Base-by-base conservation (phyloP, 495 filamentous ascomycete genomes). In the Cercophora sp. region DNA sequence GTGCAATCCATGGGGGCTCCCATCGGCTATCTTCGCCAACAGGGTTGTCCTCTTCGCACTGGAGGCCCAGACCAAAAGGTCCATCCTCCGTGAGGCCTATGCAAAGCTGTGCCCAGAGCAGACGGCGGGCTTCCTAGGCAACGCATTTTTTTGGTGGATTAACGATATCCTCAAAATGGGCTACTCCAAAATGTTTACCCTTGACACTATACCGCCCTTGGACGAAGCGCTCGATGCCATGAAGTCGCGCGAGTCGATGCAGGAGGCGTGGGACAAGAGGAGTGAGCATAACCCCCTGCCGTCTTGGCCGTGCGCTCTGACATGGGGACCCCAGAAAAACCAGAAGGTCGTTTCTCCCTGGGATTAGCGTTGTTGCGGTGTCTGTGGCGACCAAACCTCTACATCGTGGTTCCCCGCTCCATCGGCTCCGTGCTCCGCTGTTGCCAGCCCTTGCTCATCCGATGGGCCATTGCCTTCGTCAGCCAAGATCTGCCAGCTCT, bases 401-500 rank as follows among this genome's bases (percentile, higher is more conserved):
- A 71, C 4, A 72, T 68, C 1, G 62, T 84, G 36, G 65, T 74
- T 4, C 77, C 83, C 5, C 69, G 83, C 37, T 59, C 76, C 0
- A 76, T 73, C 20, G 66, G 81, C 1, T 78, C 76, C 9, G 71
- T 71, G 0, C 81, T 87, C 52, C 79, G 76, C 26, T 80, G 82
- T 49, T 76, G 74, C 16, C 83, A 86, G 52, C 81, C 83, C 8
- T 60, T 82, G 35, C 66, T 87, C 4, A 75, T 87, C 8, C 72
- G 79, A 27, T 62, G 72, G 15, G 70, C 78, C 0, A 73, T 86
- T 11, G 60, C 55, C 13, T 81, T 74, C 42, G 73, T 76, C 8
- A 60, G 64, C 16, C 27, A 54, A 25, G 23, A 69, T 15, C 59
- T 69, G 3, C 68, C 59, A 35, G 44, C 53, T 2, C 56, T 63